phyloP scores from a whole-genome alignment of 805 yeast species.

The Grigorovia yakushimaensis region DNA sequence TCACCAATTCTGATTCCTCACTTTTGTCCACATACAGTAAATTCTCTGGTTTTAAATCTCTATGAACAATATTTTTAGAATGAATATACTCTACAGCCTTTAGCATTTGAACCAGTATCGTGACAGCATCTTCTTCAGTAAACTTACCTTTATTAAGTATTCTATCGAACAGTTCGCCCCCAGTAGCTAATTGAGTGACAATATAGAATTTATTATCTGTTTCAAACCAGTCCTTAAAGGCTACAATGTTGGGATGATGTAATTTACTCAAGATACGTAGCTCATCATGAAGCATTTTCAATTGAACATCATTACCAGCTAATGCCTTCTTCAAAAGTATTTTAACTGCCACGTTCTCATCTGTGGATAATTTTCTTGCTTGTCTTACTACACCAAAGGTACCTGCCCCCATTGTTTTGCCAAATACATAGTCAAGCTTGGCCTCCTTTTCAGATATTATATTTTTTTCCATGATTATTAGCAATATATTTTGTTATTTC shows the following conservation, averaged over 20 bases:
- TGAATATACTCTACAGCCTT: constrained; percentile 77
- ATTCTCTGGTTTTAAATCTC: constrained; percentile 94
- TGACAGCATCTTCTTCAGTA: constrained; percentile 81
- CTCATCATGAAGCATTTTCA: constrained; percentile 68
- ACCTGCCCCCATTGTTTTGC: constrained; percentile 87
- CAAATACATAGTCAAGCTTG: constrained; percentile 64
- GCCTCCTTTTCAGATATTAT: constrained; percentile 15
- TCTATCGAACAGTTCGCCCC: constrained; percentile 90
- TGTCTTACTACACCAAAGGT: constrained; percentile 85
- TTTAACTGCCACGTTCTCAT: constrained; percentile 83
- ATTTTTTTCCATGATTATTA: background rate
- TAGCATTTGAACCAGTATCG: constrained; percentile 61
- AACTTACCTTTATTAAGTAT: constrained; percentile 72
- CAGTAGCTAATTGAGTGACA: constrained; percentile 89
- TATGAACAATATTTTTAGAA: constrained; percentile 68
- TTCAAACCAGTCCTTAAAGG: constrained; percentile 88
- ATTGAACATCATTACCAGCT: constrained; percentile 52
- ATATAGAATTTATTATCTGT: constrained; percentile 83
- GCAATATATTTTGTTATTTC: background rate
- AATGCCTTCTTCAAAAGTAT: constrained; percentile 79
- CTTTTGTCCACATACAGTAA: constrained; percentile 54
- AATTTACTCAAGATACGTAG: constrained; percentile 56
- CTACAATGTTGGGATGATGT: constrained; percentile 79
- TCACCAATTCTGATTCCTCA: constrained; percentile 59
- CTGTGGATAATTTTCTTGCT: constrained; percentile 44